Percentiles rank a stretch among this genome's conserved stretches.
phyloP scores from a whole-genome alignment of 306 rosid genomes.

The Dryas octopetala region DNA sequence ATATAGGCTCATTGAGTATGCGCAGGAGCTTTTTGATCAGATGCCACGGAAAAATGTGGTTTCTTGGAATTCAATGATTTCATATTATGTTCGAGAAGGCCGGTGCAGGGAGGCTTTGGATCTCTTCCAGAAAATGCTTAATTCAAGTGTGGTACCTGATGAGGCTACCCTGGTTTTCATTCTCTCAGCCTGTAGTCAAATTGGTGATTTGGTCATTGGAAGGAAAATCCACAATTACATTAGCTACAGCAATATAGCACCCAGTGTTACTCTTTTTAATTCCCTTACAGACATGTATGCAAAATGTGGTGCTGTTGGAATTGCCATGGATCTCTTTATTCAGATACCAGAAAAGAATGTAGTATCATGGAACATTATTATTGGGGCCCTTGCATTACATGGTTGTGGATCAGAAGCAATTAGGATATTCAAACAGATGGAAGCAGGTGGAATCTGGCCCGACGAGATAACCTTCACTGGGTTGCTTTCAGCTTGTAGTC shows the following conservation, averaged over 20 bases:
- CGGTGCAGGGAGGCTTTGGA: slow-evolving; percentile 49
- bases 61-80: slow-evolving; percentile 78
- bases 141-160: slow-evolving; percentile 50
- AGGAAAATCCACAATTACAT: slow-evolving; percentile 46
- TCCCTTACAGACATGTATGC: slow-evolving; percentile 71
- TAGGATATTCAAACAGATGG: slow-evolving; percentile 58
- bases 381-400: slow-evolving; percentile 66
- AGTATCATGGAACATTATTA: slow-evolving; percentile 67
- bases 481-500: slow-evolving; percentile 76
- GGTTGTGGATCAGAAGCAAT: slow-evolving; percentile 61
- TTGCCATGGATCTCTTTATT: slow-evolving; percentile 46
- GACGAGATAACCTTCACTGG: slow-evolving; percentile 74
- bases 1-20: slow-evolving; percentile 44
- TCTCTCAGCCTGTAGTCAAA: slow-evolving; percentile 66
- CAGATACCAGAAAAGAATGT: slow-evolving; percentile 48
- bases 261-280: slow-evolving; percentile 44
- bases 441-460: slow-evolving; percentile 41
- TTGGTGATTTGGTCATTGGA: slow-evolving; percentile 65
- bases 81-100: slow-evolving; percentile 58
- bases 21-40: slow-evolving; percentile 46
- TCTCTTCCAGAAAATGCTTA: slow-evolving; percentile 55
- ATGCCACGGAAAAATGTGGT: slow-evolving; percentile 66
- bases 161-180: slow-evolving; percentile 59
- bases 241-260: slow-evolving; percentile 26
- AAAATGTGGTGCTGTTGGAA: slow-evolving; percentile 61